These are phyloP conservation scores for Cutaneotrichosporon curvatum DNA, from an alignment of 1,284 basidiomycete genomes.

Conservation along the genomic window DNA sequence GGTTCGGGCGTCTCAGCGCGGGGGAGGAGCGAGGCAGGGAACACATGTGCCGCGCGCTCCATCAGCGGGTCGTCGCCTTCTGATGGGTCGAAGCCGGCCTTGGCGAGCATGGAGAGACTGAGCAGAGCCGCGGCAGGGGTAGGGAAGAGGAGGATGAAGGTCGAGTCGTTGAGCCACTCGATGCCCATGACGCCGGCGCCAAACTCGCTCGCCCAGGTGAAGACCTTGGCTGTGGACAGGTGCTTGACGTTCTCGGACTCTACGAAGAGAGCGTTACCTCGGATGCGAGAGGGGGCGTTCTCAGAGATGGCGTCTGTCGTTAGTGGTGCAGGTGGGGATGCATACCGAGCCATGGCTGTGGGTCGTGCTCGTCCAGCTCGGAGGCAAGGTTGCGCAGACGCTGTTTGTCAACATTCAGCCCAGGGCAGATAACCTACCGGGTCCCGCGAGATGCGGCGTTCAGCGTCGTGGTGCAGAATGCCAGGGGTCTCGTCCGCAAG, in stretches of 20 bases:
- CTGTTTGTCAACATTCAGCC: constrained; percentile 7
- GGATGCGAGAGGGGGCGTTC: constrained; percentile 22
- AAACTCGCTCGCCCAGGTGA: constrained; percentile 33
- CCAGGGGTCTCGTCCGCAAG: constrained; percentile 37
- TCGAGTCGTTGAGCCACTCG: constrained; percentile 44
- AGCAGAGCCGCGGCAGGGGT: constrained; percentile 30
- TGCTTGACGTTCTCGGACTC: constrained; percentile 38
- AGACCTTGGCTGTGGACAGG: constrained; percentile 39
- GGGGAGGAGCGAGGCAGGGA: constrained; percentile 33
- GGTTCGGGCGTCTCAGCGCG: constrained; percentile 2
- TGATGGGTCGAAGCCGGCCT: constrained; percentile 42
- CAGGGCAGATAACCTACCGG: constrained; percentile 22
- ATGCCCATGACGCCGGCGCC: constrained; percentile 40
- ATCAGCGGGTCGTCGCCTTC: constrained; percentile 41
- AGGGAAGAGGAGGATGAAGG: constrained; percentile 37
- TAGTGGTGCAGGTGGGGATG: neutral
- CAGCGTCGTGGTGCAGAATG: constrained; percentile 31
- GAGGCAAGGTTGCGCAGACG: constrained; percentile 32
- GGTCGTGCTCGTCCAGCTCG: constrained; percentile 37
- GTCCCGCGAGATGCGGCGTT: constrained; percentile 27
- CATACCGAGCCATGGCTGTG: constrained; percentile 35
- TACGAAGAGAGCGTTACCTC: constrained; percentile 31
- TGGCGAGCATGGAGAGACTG: constrained; percentile 32
- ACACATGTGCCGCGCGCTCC: constrained; percentile 33
- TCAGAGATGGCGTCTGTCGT: constrained; percentile 30